A percentile compares a stretch with the other conserved stretches of the same genome.
phyloP scores from a whole-genome alignment of 1,284 basidiomycete species.

The Ustilago cynodontis region DNA sequence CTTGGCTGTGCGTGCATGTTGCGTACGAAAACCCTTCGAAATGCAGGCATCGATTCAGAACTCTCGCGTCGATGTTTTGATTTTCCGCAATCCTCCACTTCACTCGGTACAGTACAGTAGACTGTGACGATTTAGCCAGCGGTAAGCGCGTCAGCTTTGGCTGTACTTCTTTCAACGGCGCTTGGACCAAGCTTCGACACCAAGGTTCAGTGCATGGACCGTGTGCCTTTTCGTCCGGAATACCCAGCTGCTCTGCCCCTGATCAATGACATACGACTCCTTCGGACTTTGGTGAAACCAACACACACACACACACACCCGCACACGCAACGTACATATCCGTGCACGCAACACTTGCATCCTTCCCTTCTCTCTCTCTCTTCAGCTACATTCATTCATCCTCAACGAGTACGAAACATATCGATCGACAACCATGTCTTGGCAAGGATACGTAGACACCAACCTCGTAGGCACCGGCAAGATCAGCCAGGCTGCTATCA shows the following conservation, averaged over 20 bases:
- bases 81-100: background rate
- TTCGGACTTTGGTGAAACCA: slow-evolving; percentile 8
- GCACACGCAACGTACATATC: slow-evolving; percentile 12
- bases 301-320: slow-evolving; percentile 1
- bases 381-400: background rate
- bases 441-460: slow-evolving; percentile 85
- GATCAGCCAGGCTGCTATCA: slow-evolving; percentile 83
- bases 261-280: slow-evolving; percentile 10
- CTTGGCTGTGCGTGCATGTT: background rate
- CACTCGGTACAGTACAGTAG: too few species aligned
- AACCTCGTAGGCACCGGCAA: slow-evolving; percentile 84
- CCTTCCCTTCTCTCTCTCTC: background rate
- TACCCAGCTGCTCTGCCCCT: background rate
- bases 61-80: background rate
- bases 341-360: background rate
- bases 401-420: background rate
- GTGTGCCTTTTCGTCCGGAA: slow-evolving; percentile 18
- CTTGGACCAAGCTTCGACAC: slow-evolving; percentile 12
- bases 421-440: slow-evolving; percentile 53
- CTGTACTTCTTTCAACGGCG: background rate
- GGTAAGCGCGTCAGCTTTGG: slow-evolving; percentile 10
- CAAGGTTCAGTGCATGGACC: background rate
- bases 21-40: background rate
- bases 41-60: slow-evolving; percentile 2
- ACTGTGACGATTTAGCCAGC: too few species aligned